Evolutionary conservation across 2,329 filamentous ascomycete genomes (phyloP), one percentile per base, ranked within the genome.

Genomic region (Chaetomiaceae sp.): DNA sequence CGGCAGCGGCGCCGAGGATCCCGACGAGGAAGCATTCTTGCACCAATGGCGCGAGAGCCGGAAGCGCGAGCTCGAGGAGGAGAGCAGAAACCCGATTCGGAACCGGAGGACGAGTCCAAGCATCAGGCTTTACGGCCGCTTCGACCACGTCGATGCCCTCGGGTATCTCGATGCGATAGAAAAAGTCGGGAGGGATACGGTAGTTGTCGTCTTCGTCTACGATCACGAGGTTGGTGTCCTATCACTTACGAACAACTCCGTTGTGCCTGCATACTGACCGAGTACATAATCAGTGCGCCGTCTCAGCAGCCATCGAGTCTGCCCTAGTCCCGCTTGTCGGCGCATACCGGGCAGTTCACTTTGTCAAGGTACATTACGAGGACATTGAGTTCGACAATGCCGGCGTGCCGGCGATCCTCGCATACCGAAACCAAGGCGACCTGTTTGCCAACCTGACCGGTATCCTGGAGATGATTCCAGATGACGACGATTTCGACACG

Each of bases 121-220:
- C 62, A 81, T 87, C 58, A 77, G 88, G 59, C 77, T 86, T 53
- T 97, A 87, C 67, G 94, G 94, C 20, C 81, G 79, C 11, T 74
- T 97, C 58, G 86, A 91, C 57, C 80, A 83, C 54, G 94, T 97
- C 1, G 91, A 97, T 74, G 92, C 90, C 7, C 76, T 87, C 59
- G 94, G 91, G 16, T 99, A 95, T 65, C 79, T 99, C n/a, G 91
- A 97, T 69, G 91, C 92, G 51, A 90, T 97, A 62, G 94, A 99
- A 73, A 94, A 90, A 71, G 89, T 92, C 4, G 78, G 84, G 34
- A 73, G 84, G 43, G 88, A 92, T 42, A 92, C 89, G 0, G 80
- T 87, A 3, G 91, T 97, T 2, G 87, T 96, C 2, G 94, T 99
- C 25, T 95, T 92, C 72, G 90, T 99, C 60, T 94, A 90, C 69